Percentiles rank a stretch among this genome's conserved stretches.
Conservation (phyloP, 108 stramenopile genomes). For the Cyclotella kingstonii region DNA sequence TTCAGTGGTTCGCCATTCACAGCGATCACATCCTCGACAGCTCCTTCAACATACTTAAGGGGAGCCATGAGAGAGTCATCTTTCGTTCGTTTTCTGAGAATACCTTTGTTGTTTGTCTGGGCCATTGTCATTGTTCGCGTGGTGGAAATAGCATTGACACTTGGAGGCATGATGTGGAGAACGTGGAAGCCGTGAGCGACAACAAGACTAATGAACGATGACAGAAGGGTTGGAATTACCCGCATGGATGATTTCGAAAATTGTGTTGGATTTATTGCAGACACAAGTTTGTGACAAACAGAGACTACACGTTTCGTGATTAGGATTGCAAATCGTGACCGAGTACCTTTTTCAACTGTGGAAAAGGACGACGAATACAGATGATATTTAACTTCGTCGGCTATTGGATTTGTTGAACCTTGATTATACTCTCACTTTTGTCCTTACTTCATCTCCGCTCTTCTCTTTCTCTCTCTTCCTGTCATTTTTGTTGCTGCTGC, state of each 20-base stretch:
- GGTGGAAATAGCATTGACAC: background rate
- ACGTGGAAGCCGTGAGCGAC: conserved; percentile 13
- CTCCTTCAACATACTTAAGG: conserved; percentile 20
- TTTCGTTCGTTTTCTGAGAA: conserved; percentile 22
- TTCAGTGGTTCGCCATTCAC: conserved; percentile 11
- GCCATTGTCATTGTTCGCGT: conserved; percentile 18
- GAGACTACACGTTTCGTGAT: too few species aligned
- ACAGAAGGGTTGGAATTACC: conserved; percentile 9
- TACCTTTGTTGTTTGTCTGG: conserved; percentile 2
- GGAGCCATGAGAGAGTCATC: conserved; percentile 5
- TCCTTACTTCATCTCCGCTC: too few species aligned
- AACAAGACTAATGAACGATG: conserved; percentile 3
- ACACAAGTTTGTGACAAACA: too few species aligned
- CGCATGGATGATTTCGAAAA: background rate
- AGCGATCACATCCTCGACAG: conserved; percentile 8
- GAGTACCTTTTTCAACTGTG: too few species aligned
- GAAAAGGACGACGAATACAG: too few species aligned
- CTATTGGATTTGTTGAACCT: too few species aligned
- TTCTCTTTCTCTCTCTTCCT: too few species aligned
- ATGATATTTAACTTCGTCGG: too few species aligned
- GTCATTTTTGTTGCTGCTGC: too few species aligned
- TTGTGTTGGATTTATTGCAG: too few species aligned
- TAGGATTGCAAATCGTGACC: too few species aligned
- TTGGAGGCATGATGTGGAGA: conserved; percentile 5
- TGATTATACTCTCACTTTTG: too few species aligned